These are phyloP conservation scores for Cyberlindnera maclurae DNA, from an alignment of 805 yeast species.

Conservation along the genomic window DNA sequence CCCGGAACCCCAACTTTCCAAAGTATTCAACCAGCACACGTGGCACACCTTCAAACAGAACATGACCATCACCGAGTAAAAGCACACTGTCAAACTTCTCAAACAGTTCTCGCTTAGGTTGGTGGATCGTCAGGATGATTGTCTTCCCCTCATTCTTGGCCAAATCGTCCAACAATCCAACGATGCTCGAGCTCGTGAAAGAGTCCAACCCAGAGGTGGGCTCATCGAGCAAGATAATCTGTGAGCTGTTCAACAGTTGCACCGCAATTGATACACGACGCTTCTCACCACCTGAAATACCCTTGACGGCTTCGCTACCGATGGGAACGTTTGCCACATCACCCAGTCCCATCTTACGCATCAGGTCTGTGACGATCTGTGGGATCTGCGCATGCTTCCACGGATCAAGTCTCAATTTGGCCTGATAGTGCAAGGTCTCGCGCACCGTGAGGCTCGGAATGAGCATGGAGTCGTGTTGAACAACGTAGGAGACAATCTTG, in stretches of 20 bases:
- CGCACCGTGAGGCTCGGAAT: slow-evolving; percentile 66
- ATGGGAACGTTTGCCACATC: slow-evolving; percentile 26
- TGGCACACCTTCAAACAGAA: slow-evolving; percentile 56
- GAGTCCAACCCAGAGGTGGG: slow-evolving; percentile 89
- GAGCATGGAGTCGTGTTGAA: slow-evolving; percentile 73
- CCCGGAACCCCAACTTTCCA: slow-evolving; percentile 24
- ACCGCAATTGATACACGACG: slow-evolving; percentile 78
- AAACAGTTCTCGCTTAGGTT: slow-evolving; percentile 67
- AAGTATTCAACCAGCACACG: slow-evolving; percentile 42
- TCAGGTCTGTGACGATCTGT: slow-evolving; percentile 44
- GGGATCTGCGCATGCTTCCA: slow-evolving; percentile 37
- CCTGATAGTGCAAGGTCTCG: slow-evolving; percentile 71
- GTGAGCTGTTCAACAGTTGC: slow-evolving; percentile 64
- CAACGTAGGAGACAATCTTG: slow-evolving; percentile 58
- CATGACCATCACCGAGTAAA: slow-evolving; percentile 30
- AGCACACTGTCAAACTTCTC: slow-evolving; percentile 66
- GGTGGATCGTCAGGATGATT: slow-evolving; percentile 73
- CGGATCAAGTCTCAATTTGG: slow-evolving; percentile 53
- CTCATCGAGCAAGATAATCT: slow-evolving; percentile 66
- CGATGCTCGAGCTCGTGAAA: slow-evolving; percentile 63
- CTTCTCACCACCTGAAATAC: slow-evolving; percentile 75
- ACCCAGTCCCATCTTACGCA: slow-evolving; percentile 48
- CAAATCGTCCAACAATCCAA: slow-evolving; percentile 50
- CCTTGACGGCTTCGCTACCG: slow-evolving; percentile 53
- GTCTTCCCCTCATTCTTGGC: slow-evolving; percentile 54